Evolutionary conservation across 176 grass and related monocot genomes (phyloP), one percentile per base, ranked within the genome.

Genomic region (Rhynchospora pubera): DNA sequence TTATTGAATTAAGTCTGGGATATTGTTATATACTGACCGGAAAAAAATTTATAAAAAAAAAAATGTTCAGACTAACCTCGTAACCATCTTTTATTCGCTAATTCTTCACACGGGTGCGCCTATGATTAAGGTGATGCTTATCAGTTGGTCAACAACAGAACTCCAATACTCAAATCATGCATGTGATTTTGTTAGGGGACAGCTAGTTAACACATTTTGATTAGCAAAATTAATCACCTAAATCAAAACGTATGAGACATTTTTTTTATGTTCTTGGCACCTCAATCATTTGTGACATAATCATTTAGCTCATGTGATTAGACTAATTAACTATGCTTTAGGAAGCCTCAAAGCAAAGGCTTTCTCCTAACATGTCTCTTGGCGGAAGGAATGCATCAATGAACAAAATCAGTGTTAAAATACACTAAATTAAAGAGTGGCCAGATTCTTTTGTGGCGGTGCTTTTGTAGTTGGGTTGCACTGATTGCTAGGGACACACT

Each of bases 131-230:
- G 9, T 55, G 0, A 7, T 53, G 5, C 9, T 9, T 28, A 56
- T 76, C 21, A 76, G 55, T 77, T 77, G 72, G 72, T 34, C 72
- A 77, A 77, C 47, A 56, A 30, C 72, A 77, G 12, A 76, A 76
- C 71, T 76, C 22, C 5, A 76, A 56, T 53, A 19, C 39, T 56
- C 24, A 56, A 77, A 56, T 77, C 55, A 56, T 77, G 24, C 50
- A 77, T 56, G 72, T 77, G 72, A 56, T 18, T 30, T 56, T 77
- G 72, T 77, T 77, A 34, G 72, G 72, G 51, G 14, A 56, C 72
- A 77, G 23, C 48, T 34, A 32, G 24, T 55, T 56, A 67, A 16
- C 12, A 77, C 18, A 77, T 55, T 34, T 9, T 56, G 14, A 77
- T 77, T 77, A 32, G 50, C 48, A 77, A 14, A 51, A 47, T 24